Evolutionary conservation across 352 stramenopile genomes (phyloP), one percentile per base, ranked within the genome.

Genomic region (Globisporangium cederbergense): DNA sequence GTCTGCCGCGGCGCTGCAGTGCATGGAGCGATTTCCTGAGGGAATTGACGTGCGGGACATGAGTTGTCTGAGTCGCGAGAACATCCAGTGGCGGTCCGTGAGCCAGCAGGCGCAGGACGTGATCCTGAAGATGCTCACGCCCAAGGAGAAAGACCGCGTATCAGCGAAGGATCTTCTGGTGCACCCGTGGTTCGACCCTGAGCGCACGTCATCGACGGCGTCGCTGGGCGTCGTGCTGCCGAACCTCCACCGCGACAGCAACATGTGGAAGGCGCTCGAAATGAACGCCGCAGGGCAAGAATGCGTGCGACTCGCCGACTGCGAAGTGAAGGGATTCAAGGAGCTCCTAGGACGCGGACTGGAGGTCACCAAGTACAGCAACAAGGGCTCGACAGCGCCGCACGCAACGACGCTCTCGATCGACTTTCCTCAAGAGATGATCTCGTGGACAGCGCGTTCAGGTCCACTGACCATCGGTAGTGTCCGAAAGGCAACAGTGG

Each of bases 11-110:
- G 74, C 77, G 20, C 74, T 94, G 20, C 79, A 91, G 55, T 68
- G 71, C 28, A 81, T 90, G 71, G 71, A 91, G 25, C 78, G 74
- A 18, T 90, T 92, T 50, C 72, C 81, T 0, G 69, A 74, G 32
- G 77, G 71, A n/a, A 67, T 86, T 0, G 85, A 94, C 62, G 75
- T 91, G 25, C 83, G 83, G 11, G 83, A 94, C 71, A 92, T 94
- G 85, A 90, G 83, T 60, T 94, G 85, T 46, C 64, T 94, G 20
- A 76, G 72, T 54, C 70, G 45, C 3, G 75, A 76, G 20, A 92
- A 89, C 34, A 61, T 75, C 1, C 77, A 87, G 56, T 91, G 85
- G 85, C 77, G 67, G 16, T 64, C 65, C 2, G 75, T 92, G 22
- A 90, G 72, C 22, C 66, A 65, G 0, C 49, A 79, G 36, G 85